Evolutionary conservation across 2,329 filamentous ascomycete species (phyloP), one percentile per base, ranked within the genome.

Genomic region (Sporothrix variecibatus): DNA sequence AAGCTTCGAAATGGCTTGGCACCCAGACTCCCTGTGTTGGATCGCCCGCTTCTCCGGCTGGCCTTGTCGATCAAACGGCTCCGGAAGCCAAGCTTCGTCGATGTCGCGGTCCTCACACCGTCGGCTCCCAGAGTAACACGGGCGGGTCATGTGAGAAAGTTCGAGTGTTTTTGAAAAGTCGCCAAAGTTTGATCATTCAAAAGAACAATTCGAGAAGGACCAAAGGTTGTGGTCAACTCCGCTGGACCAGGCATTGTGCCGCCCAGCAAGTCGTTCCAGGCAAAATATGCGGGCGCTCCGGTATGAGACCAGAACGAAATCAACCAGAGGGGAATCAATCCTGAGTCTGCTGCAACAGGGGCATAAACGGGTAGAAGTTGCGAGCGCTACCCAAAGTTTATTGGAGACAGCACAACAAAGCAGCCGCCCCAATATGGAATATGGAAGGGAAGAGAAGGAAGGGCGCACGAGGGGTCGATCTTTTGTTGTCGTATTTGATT

Each of bases 1-100:
- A 67, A 67, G 64, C 64, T 67, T 67, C 64, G 40, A 49, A 67
- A 28, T 28, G 23, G 3, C 64, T 67, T 67, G 64, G 40, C 64
- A 67, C 40, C 64, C 64, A 49, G 64, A 49, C 40, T 67, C 23
- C 34, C 20, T n/a, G 23, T 67, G 64, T 67, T 49, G 64, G 40
- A 67, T 67, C 64, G 43, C 64, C 64, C 26, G 40, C 64, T 31
- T 31, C 23, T 67, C 40, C 40, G 43, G 64, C 64, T 28, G 40
- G 40, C 20, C 26, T 9, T 23, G 64, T 49, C 40, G 40, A 67
- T 67, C 64, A 67, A 67, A 67, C 64, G n/a, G 64, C 23, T 12
- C 64, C 40, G 40, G 40, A 67, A 31, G 64, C 40, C 64, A 67
- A 49, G 26, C 31, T 28, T 31, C 7, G 23, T 49, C 15, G 40